Base-by-base conservation (phyloP, 306 rosid species). In the Erythrophleum fordii region DNA sequence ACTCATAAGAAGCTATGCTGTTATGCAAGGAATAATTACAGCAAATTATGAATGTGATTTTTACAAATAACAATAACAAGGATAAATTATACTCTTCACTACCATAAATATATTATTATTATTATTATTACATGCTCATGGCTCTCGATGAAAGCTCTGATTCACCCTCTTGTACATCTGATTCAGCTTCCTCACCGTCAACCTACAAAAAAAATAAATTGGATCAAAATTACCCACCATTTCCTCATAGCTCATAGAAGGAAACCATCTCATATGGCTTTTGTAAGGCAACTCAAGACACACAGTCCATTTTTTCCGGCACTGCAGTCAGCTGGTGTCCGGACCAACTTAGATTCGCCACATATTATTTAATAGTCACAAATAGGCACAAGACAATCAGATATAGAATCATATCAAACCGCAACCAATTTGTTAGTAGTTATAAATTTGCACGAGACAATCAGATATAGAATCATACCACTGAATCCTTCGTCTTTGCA, bases 121-220 rank as follows among this genome's bases (percentile, higher is more conserved):
- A 55, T 41, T 39, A 83, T 85, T 87, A 85, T 85, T 85, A 94
- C 91, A 94, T 83, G 92, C 98, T 91, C 92, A 92, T 88, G 77
- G 97, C 97, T 84, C 97, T 91, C 46, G 98, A 88, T 42, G 97
- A 82, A 84, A 86, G 88, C 78, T 95, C 94, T 2, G 94, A 66
- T 76, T 94, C 98, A 22, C 93, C 88, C 74, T 91, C 97, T 46
- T 83, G 87, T 65, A 82, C 72, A 58, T 92, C 93, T 74, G 92
- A 79, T 83, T 87, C 91, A 7, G 85, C 84, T 37, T 49, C 83
- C 53, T 86, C 91, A 16, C 66, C 79, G 29, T 86, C 86, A 14
- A 52, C 90, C 98, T 94, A 80, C 73, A 17, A 58, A 28, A 18
- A 62, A 22, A 51, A 31, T 34, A 68, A 31, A 77, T 52, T 62